Base-by-base conservation (phyloP, 257 asterid species). In the Voacanga thouarsii region DNA sequence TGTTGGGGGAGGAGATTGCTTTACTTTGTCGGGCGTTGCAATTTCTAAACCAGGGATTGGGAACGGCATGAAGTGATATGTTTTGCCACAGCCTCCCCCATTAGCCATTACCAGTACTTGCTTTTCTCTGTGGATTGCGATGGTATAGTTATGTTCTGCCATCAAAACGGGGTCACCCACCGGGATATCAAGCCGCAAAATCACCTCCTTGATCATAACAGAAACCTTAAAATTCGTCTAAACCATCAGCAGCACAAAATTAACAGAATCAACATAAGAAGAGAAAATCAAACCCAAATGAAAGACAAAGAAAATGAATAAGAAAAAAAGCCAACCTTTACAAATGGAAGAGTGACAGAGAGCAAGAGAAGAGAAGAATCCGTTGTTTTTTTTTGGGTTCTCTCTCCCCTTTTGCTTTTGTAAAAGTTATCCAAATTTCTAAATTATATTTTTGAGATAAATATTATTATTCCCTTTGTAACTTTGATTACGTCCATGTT, bases 21-120 rank as follows among this genome's bases (percentile, higher is more conserved):
- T 91, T 55, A 83, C 82, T 77, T 83, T 86, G 76, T 89, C 97
- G 4, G 97, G 88, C 74, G 89, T 93, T 74, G 96, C 93, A 77
- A 86, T 91, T 82, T 86, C 97, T 64, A 86, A 96, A 26, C 91
- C 88, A 1, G 88, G 91, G 3, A 84, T 85, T 2, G 88, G 91
- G 3, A 85, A 85, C 68, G 81, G 84, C 55, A 72, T 89, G 82
- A 91, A 90, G 76, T 89, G 84, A 90, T 2, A 56, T 5, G 19
- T 72, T 67, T 26, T 2, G 39, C 55, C 14, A 53, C 21, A 12
- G 12, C 19, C 61, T 63, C 21, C 0, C 63, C 33, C 30, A 11
- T n/a, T 24, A 14, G 19, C 21, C 14, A 24, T 7, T 24, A 26
- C 16, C 7, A 61, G 3, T 26, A 12, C 47, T 50, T 3, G 0